Evolutionary conservation across 495 filamentous ascomycete genomes (phyloP), one percentile per base, ranked within the genome.

Genomic region (Terfezia boudieri): DNA sequence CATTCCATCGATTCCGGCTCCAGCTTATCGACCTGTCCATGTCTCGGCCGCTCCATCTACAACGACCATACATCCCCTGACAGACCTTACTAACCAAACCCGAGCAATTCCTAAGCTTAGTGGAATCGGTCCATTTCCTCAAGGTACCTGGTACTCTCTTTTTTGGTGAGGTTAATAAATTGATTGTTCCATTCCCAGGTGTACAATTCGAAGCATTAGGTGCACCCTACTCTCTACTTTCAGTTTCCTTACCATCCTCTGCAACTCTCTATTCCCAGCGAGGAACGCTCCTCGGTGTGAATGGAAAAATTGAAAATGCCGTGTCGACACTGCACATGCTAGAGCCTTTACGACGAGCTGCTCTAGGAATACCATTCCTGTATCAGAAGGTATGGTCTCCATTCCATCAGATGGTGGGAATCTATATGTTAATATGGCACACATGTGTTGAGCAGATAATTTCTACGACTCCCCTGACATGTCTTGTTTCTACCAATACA

Each of bases 161-260:
- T 46, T 4, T 46, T 14, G 14, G 4, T 6, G 14, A 46, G 3
- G 17, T 46, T 14, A 20, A 1, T 20, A 55, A 10, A 41, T 14
- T 23, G n/a, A 32, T 20, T 35, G 36, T 16, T 7, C n/a, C n/a
- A 3, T 32, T 11, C 20, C 38, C 57, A 94, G 90, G 95, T 79
- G 90, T 89, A 17, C 79, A 78, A 54, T 98, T 98, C 65, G 86
- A 95, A 64, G 85, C 95, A 36, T 69, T 96, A 58, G 90, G 87
- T 51, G 73, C 83, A 20, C 84, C 87, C 4, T 88, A 84, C 64
- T 94, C 92, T 37, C 76, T 98, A 49, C 83, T 98, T 61, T 93
- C 87, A 22, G 85, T 94, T 55, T 81, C 82, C 8, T 75, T 98
- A 37, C 92, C 90, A 46, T 83, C 90, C 23, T 95, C 90, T 35